Base-by-base conservation (phyloP, 2,329 filamentous ascomycete genomes). In the Botryosphaeria dothidea region DNA sequence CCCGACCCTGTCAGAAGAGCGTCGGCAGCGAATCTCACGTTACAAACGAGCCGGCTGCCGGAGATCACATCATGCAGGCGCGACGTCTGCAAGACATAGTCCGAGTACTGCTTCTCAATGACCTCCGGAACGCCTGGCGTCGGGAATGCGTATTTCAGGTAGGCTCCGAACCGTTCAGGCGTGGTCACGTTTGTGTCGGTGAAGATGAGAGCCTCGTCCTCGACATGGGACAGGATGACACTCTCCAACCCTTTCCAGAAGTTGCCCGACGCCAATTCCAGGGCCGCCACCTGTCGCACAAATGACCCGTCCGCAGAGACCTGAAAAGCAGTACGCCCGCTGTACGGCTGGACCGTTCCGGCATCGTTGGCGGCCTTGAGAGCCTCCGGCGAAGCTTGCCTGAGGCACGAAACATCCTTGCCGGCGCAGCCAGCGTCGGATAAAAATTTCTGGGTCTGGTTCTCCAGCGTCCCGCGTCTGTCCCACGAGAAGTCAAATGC, bases 251-350 rank as follows among this genome's bases (percentile, higher is more conserved):
- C 65, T 56, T 76, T 74, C 69, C 71, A 76, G 48, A 71, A 77
- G n/a, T 76, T 76, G 19, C 72, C 75, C 65, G 52, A 62, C 21
- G 69, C 69, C 29, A 74, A 71, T 54, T 79, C 75, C 6, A 77
- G 65, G 0, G 68, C 67, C 3, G 76, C 71, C 9, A 77, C 67
- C 31, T 78, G 71, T n/a, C 68, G 69, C 36, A 78, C 71, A 49
- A 73, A 73, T 19, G 64, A 69, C 27, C 74, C 71, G 66, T 79
- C 77, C 21, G 74, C 70, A 23, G 72, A 69, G 19, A 75, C 75
- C 3, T 75, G 73, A 8, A 75, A 70, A 19, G 70, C 69, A 52
- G 75, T 41, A 75, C 34, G 68, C 69, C 51, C 51, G 19, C 5
- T 73, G 72, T 21, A 69, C 67, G n/a, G 69, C 66, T 51, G 19